phyloP scores from a whole-genome alignment of 192 early-diverging fungal species.

The Entophlyctis helioformis region DNA sequence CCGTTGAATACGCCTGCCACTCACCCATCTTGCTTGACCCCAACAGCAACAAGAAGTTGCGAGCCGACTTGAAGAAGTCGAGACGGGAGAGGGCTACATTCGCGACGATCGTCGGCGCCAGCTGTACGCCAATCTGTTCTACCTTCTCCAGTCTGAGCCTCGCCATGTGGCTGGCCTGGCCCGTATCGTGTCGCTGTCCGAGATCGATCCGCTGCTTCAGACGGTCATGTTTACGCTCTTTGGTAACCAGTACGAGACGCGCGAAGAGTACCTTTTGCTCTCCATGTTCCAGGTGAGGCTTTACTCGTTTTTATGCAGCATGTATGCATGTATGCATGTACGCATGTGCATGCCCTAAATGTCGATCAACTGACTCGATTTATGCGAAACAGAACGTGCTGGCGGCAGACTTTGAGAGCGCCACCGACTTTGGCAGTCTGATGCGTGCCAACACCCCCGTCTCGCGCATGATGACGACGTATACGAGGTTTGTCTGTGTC shows the following conservation, averaged over 20 bases:
- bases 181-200: slow-evolving; percentile 68
- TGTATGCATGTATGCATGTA: too few relatives aligned
- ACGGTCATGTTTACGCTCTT: slow-evolving; percentile 95
- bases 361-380: neutral
- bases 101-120: slow-evolving; percentile 68
- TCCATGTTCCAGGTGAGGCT: slow-evolving; percentile 86
- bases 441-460: slow-evolving; percentile 92
- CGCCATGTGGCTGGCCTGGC: slow-evolving; percentile 79
- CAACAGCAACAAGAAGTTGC: slow-evolving; percentile 62
- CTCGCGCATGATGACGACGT: slow-evolving; percentile 97
- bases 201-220: slow-evolving; percentile 89
- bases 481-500: slow-evolving; percentile 41
- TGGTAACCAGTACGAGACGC: slow-evolving; percentile 91
- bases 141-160: slow-evolving; percentile 82
- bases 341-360: neutral
- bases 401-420: slow-evolving; percentile 85
- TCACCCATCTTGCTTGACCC: neutral
- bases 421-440: slow-evolving; percentile 75
- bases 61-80: slow-evolving; percentile 54
- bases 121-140: slow-evolving; percentile 89
- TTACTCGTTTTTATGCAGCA: neutral
- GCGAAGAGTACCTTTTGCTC: slow-evolving; percentile 88
- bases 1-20: neutral
- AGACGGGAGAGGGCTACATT: slow-evolving; percentile 35
- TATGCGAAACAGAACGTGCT: slow-evolving; percentile 52